Percentiles rank a stretch among this genome's conserved stretches.
phyloP scores from a whole-genome alignment of 768 basidiomycete genomes.

The Panellus pusillus region DNA sequence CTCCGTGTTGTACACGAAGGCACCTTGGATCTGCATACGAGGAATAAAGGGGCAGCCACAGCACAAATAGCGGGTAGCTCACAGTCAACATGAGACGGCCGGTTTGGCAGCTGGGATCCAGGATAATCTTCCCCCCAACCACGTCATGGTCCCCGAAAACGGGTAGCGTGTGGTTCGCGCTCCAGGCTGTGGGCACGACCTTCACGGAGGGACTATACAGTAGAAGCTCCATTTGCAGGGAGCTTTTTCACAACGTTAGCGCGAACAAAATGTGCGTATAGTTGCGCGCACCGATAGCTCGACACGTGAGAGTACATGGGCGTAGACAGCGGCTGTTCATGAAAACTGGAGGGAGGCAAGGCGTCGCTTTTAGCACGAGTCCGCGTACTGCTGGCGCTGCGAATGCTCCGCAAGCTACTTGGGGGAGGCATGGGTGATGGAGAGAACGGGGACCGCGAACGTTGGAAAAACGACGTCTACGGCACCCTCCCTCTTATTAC shows the following conservation, averaged over 20 bases:
- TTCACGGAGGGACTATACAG: constrained; percentile 64
- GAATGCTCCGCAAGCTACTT: constrained; percentile 10
- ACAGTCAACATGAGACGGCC: constrained; percentile 64
- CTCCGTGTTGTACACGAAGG: constrained; percentile 46
- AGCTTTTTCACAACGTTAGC: constrained; percentile 32
- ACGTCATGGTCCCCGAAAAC: constrained; percentile 64
- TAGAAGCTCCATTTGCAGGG: constrained; percentile 57
- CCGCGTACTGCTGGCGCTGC: constrained; percentile 8
- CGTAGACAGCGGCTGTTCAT: constrained; percentile 29
- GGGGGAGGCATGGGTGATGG: constrained; percentile 14
- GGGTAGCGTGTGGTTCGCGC: constrained; percentile 37
- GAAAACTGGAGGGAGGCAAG: constrained; percentile 33
- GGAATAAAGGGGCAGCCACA: background rate
- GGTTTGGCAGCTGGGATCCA: constrained; percentile 52
- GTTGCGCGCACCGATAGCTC: constrained; percentile 44
- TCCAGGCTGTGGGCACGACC: constrained; percentile 33
- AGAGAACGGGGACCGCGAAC: background rate
- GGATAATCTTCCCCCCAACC: constrained; percentile 57
- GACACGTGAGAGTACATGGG: constrained; percentile 46
- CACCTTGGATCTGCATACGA: constrained; percentile 56
- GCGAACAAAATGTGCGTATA: background rate
- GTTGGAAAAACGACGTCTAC: constrained; percentile 5
- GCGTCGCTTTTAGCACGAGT: constrained; percentile 18
- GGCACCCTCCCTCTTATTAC: constrained; percentile 1
- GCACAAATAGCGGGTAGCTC: constrained; percentile 23